Conservation (phyloP, 139 green algal genomes). For the Diplosphaera chodatii region DNA sequence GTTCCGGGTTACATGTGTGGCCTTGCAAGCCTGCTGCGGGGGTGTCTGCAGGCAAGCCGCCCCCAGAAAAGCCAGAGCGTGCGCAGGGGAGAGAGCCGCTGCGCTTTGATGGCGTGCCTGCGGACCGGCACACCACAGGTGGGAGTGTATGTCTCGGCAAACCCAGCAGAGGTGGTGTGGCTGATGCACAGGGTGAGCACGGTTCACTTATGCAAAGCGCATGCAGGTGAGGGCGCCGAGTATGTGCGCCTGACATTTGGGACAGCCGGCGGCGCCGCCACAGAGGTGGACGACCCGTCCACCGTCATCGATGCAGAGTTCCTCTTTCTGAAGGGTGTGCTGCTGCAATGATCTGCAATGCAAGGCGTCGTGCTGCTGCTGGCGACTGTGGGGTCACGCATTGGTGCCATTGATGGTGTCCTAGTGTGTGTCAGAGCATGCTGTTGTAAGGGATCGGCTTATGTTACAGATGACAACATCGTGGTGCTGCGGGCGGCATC, state of each 20-base stretch:
- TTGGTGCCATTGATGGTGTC: no score
- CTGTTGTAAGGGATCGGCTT: not conserved
- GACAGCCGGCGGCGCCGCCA: slow-evolving; percentile 10
- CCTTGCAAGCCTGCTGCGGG: no score
- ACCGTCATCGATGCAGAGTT: slow-evolving; percentile 42
- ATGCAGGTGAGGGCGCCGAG: slow-evolving; percentile 17
- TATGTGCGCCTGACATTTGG: slow-evolving; percentile 31
- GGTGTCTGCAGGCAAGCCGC: slow-evolving; percentile 3
- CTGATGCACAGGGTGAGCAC: no score
- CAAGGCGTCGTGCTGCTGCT: no score
- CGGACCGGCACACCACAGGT: slow-evolving; percentile 25
- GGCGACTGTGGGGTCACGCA: no score
- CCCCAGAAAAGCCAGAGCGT: slow-evolving; percentile 24
- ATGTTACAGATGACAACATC: slow-evolving; percentile 28
- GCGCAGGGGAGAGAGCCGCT: slow-evolving; percentile 1
- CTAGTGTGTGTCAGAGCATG: no score
- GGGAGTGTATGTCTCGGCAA: no score
- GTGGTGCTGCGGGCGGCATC: slow-evolving; percentile 32
- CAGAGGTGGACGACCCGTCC: slow-evolving; percentile 13
- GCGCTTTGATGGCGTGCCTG: slow-evolving; percentile 12
- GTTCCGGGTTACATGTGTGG: no score
- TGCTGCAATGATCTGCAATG: no score
- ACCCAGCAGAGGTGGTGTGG: no score
- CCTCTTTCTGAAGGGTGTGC: slow-evolving; percentile 29
- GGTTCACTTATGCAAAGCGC: no score